Base-by-base conservation (phyloP, 2,329 filamentous ascomycete species). In the Diaporthe australafricana region DNA sequence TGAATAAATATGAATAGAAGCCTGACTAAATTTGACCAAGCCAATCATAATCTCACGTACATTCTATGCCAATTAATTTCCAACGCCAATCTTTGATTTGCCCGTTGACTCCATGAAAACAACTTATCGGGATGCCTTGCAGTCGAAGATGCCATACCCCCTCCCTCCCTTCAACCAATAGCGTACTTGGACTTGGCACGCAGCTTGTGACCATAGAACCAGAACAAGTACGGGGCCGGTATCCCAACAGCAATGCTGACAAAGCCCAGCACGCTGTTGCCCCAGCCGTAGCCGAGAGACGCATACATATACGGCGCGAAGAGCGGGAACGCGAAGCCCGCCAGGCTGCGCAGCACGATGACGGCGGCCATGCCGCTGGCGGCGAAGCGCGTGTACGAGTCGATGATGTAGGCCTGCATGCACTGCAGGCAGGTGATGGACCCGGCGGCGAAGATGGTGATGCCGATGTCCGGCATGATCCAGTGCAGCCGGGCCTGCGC, bases 201-300 rank as follows among this genome's bases (percentile, higher is more conserved):
- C 72, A 84, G 71, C 62, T 27, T 75, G 75, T 81, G 80, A 25
- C 83, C 83, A 71, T 78, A 84, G 22, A 75, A 77, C 81, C 82
- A 85, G 30, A 85, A 74, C 55, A 85, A 60, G 42, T 87, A 81
- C 1, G 87, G 86, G 7, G 83, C 84, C 1, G 87, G 83, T 60
- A 86, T 80, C 0, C 87, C 87, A 50, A 91, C 76, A 0, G 77
- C 86, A 27, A 91, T 79, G 1, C 85, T 86, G 30, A 90, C 79
- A 68, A 90, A 87, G 0, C 80, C 84, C 45, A 86, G 75, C 5
- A 84, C 70, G 17, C 81, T 83, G 73, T 84, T 85, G 1, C 72
- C 85, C 89, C 76, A 92, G 75, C 78, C 90, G 77, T 68, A 90
- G 83, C 60, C 74, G 8, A 70, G 68, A 22, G 5, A 4, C 14